Percentiles rank a stretch among this genome's conserved stretches.
These are phyloP conservation scores for Discostella stelligeroides DNA, from an alignment of 108 stramenopile genomes.

Conservation along the genomic window DNA sequence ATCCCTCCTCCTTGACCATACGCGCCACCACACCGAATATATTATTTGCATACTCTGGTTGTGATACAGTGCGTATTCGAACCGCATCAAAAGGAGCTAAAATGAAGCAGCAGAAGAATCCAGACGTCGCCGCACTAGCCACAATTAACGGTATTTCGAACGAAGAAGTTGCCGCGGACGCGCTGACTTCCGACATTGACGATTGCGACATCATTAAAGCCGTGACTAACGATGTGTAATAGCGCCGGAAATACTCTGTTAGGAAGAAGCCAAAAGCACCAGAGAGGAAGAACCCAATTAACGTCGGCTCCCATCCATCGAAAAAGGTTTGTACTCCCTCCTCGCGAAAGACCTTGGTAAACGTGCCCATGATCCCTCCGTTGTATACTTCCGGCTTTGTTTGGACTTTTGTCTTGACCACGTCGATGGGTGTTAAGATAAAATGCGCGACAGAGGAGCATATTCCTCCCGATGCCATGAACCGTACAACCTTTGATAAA, in stretches of 20 bases:
- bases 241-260: slow-evolving; percentile 75
- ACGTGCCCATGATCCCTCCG: slow-evolving; percentile 53
- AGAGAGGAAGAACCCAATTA: slow-evolving; percentile 78
- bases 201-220: slow-evolving; percentile 20
- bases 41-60: slow-evolving; percentile 66
- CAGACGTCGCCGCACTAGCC: slow-evolving; percentile 36
- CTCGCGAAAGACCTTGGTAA: slow-evolving; percentile 61
- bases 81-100: slow-evolving; percentile 74
- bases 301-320: slow-evolving; percentile 84
- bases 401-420: slow-evolving; percentile 85
- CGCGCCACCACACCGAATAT: slow-evolving; percentile 54
- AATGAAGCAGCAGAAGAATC: slow-evolving; percentile 61
- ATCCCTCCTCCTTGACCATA: slow-evolving; percentile 68
- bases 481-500: slow-evolving; percentile 60
- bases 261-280: slow-evolving; percentile 71
- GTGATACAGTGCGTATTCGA: slow-evolving; percentile 68
- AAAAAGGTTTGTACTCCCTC: slow-evolving; percentile 68
- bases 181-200: slow-evolving; percentile 26
- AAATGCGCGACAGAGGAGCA: slow-evolving; percentile 79
- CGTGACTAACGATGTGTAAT: slow-evolving; percentile 30
- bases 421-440: slow-evolving; percentile 73
- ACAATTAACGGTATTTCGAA: slow-evolving; percentile 50
- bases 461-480: slow-evolving; percentile 72
- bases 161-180: slow-evolving; percentile 12
- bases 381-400: slow-evolving; percentile 78